phyloP scores from a whole-genome alignment of 768 basidiomycete species.

The Pluteus cervinus region DNA sequence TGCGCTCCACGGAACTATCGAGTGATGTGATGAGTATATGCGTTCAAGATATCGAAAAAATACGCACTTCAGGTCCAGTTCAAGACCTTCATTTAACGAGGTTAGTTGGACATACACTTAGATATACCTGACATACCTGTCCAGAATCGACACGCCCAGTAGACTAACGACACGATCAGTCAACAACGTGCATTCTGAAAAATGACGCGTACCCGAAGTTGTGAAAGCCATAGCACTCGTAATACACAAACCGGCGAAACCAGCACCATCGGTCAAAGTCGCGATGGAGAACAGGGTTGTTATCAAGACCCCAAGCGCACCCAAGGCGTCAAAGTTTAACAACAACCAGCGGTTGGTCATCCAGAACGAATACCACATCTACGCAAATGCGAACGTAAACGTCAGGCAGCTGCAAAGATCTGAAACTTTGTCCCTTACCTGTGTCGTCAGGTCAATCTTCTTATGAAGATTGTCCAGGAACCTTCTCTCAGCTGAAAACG shows the following conservation, averaged over 20 bases:
- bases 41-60: background rate
- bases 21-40: conserved; percentile 8
- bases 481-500: conserved; percentile 73
- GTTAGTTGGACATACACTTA: background rate
- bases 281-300: conserved; percentile 75
- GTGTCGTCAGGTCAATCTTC: conserved; percentile 71
- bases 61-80: conserved; percentile 68
- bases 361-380: conserved; percentile 88
- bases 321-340: conserved; percentile 75
- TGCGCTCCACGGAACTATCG: conserved; percentile 76
- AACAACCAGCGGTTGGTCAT: conserved; percentile 87
- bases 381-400: background rate
- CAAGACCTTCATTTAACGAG: conserved; percentile 44
- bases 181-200: background rate
- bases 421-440: conserved; percentile 41
- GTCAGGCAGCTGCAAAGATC: background rate
- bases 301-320: conserved; percentile 65
- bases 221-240: conserved; percentile 58
- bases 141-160: conserved; percentile 48
- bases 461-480: conserved; percentile 71
- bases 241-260: conserved; percentile 67
- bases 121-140: conserved; percentile 24
- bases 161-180: conserved; percentile 23
- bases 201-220: conserved; percentile 23
- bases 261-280: conserved; percentile 44